Conservation (phyloP, 2,329 filamentous ascomycete genomes). For the Xylaria sp. region DNA sequence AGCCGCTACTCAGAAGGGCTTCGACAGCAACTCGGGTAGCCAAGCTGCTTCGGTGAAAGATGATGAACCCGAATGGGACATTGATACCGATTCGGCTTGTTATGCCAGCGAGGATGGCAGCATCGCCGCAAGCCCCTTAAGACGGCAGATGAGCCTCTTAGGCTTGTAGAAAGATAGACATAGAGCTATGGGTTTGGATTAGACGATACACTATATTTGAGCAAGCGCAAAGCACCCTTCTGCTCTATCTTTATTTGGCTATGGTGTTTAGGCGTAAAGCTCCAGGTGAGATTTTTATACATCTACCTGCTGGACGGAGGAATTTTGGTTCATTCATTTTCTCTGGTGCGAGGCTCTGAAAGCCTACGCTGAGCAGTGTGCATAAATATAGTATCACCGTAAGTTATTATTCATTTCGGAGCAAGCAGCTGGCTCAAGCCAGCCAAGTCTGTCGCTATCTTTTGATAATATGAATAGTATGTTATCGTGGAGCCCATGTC, state of each 20-base stretch:
- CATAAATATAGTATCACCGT: neutral
- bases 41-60: conserved; percentile 63
- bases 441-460: neutral
- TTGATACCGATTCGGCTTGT: conserved; percentile 84
- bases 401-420: neutral
- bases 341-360: neutral
- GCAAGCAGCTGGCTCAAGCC: neutral
- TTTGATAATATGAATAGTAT: conserved; percentile 11
- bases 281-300: neutral
- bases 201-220: conserved; percentile 25
- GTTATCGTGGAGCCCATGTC: neutral
- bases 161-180: conserved; percentile 56
- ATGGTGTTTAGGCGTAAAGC: conserved; percentile 26
- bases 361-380: conserved; percentile 1
- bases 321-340: conserved; percentile 7
- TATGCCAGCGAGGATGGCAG: conserved; percentile 79
- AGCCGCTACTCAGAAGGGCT: conserved; percentile 91
- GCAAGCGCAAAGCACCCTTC: conserved; percentile 26
- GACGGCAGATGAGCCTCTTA: conserved; percentile 78
- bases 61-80: conserved; percentile 82
- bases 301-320: conserved; percentile 4
- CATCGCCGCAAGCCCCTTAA: conserved; percentile 72
- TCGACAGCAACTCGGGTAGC: conserved; percentile 62
- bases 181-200: conserved; percentile 32
- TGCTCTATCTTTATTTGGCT: conserved; percentile 1